Evolutionary conservation across 2,329 filamentous ascomycete genomes (phyloP), one percentile per base, ranked within the genome.

Genomic region (Fusarium siculi): DNA sequence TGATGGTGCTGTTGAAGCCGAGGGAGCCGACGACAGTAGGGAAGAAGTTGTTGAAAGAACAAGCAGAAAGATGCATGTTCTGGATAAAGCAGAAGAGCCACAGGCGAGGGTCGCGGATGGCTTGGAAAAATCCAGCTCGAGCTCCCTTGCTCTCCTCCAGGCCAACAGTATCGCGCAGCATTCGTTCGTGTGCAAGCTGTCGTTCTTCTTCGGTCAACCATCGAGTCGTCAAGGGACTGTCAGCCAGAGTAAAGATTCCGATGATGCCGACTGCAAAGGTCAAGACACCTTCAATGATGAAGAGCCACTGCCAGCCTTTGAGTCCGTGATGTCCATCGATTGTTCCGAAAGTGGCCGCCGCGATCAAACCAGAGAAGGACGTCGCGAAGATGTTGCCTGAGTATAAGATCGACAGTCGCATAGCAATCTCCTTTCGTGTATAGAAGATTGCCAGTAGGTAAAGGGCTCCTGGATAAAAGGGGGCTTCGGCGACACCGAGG

Each of bases 401-500:
- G 58, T 79, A 77, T 10, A 77, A 74, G 10, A 78, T 80, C 7
- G 77, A 76, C 0, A 79, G 77, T 9, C 83, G 75, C 19, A 81
- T 72, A 8, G 78, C 79, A 5, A 81, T 78, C 68, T 84, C 63
- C 63, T 80, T 79, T 15, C 82, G 77, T 10, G 81, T 85, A 59
- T 86, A 86, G 75, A 82, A 86, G 2, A 80, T 71, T 0, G 80
- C 82, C 1, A 85, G 72, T 34, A 79, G 82, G 62, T 81, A 84
- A 3, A 85, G 76, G 1, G 80, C 81, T 0, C 84, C 85, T 0
- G 84, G 84, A 74, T 89, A 89, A 78, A 88, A 89, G 7, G 87
- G 85, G 1, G 88, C 89, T 73, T 90, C 88, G 10, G 87, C 82
- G 44, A 87, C 84, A 43, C 88, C 88, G 1, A 90, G 81, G 47